These are phyloP conservation scores for Cladosporium sp. DNA, from an alignment of 2,329 filamentous ascomycete species.

Conservation along the genomic window DNA sequence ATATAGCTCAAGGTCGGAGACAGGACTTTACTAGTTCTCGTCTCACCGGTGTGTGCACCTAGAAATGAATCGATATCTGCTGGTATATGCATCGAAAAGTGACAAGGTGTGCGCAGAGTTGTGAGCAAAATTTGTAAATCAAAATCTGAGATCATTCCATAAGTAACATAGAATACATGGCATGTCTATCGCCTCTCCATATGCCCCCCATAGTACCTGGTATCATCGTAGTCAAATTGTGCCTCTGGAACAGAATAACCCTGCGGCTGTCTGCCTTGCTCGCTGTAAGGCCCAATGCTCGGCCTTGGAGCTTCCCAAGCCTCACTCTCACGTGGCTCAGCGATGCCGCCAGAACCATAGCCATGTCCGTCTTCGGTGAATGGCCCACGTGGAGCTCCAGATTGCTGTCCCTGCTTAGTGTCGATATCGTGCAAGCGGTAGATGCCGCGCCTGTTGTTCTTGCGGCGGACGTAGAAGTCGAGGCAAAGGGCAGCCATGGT, in stretches of 20 bases:
- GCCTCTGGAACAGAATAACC: constrained; percentile 40
- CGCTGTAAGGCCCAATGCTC: constrained; percentile 26
- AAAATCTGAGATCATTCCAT: no score
- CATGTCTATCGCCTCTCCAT: not conserved
- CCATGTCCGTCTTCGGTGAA: constrained; percentile 22
- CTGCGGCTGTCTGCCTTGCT: constrained; percentile 22
- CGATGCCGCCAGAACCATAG: constrained; percentile 13
- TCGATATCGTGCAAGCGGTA: constrained; percentile 48
- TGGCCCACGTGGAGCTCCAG: constrained; percentile 16
- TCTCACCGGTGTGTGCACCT: no score
- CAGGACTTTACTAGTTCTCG: no score
- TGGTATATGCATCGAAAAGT: no score
- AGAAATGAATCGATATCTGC: no score
- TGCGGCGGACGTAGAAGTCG: constrained; percentile 47
- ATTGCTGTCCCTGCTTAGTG: constrained; percentile 18
- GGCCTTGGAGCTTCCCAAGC: constrained; percentile 30
- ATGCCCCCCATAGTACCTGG: constrained; percentile 36
- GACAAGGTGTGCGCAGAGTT: no score
- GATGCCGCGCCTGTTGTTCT: constrained; percentile 42
- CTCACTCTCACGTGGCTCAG: constrained; percentile 24
- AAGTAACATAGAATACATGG: no score
- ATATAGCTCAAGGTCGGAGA: no score
- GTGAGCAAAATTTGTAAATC: no score
- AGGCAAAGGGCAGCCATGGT: constrained; percentile 46
- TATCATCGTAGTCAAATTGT: constrained; percentile 41